These are phyloP conservation scores for Quercus lobata DNA, from an alignment of 331 rosid genomes.

Conservation along the genomic window DNA sequence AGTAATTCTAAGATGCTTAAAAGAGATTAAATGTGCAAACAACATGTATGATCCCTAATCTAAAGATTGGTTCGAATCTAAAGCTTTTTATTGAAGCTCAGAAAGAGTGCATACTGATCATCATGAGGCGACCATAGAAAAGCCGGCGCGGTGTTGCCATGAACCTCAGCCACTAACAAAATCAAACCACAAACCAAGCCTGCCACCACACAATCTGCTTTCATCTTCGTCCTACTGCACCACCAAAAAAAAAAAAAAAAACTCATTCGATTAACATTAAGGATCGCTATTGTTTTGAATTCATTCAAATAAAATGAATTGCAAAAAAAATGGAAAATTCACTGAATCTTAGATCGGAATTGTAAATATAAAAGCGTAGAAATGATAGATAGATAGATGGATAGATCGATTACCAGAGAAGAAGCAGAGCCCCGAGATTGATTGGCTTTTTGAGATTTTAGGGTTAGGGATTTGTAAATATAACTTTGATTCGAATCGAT, in stretches of 20 bases:
- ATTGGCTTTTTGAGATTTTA: background rate
- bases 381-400: no score
- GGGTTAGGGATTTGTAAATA: background rate
- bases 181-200: background rate
- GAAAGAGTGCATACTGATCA: conserved; percentile 19
- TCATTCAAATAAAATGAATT: background rate
- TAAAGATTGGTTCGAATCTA: no score
- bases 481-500: background rate
- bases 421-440: background rate
- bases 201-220: background rate
- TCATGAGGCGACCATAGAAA: conserved; percentile 48
- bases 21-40: no score
- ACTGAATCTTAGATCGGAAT: no score
- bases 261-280: no score
- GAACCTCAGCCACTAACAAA: background rate
- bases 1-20: no score
- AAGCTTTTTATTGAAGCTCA: no score
- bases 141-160: conserved; percentile 43
- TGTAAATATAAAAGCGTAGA: no score
- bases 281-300: no score
- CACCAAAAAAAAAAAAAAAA: no score
- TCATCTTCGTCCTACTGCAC: background rate
- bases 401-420: background rate
- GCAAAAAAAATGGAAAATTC: no score
- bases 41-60: no score